A percentile compares a stretch with the other conserved stretches of the same genome.
These are phyloP conservation scores for Parachlorella kessleri DNA, from an alignment of 139 green algal species.

Conservation along the genomic window DNA sequence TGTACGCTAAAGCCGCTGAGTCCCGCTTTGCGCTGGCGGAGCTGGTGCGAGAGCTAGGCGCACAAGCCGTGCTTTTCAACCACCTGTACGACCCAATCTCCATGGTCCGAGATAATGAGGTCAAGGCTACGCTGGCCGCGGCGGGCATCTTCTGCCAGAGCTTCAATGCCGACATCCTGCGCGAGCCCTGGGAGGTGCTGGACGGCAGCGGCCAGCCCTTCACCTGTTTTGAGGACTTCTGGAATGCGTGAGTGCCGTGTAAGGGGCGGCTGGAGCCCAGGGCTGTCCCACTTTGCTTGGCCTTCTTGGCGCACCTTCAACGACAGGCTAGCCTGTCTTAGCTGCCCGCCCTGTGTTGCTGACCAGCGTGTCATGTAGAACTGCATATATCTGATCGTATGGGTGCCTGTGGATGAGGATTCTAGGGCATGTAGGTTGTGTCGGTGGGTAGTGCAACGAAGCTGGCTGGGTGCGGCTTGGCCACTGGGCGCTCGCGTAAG, in stretches of 20 bases:
- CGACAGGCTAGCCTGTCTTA: no score
- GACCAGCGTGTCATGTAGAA: no score
- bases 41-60: slow-evolving; percentile 63
- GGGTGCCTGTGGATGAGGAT: no score
- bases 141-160: slow-evolving; percentile 55
- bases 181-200: slow-evolving; percentile 92
- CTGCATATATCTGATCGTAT: no score
- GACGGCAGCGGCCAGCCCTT: slow-evolving; percentile 67
- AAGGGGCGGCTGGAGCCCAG: no score
- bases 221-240: slow-evolving; percentile 82
- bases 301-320: no score
- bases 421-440: no score
- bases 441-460: no score
- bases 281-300: no score
- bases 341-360: no score
- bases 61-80: slow-evolving; percentile 87
- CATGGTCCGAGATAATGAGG: slow-evolving; percentile 82
- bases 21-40: slow-evolving; percentile 56
- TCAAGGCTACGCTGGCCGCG: slow-evolving; percentile 68
- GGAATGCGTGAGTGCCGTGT: slow-evolving; percentile 47
- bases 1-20: slow-evolving; percentile 62
- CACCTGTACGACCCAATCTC: slow-evolving; percentile 95
- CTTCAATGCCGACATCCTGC: slow-evolving; percentile 91
- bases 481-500: no score
- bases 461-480: no score